Evolutionary conservation across 2,329 filamentous ascomycete species (phyloP), one percentile per base, ranked within the genome.

Genomic region (Epicoccum nigrum): DNA sequence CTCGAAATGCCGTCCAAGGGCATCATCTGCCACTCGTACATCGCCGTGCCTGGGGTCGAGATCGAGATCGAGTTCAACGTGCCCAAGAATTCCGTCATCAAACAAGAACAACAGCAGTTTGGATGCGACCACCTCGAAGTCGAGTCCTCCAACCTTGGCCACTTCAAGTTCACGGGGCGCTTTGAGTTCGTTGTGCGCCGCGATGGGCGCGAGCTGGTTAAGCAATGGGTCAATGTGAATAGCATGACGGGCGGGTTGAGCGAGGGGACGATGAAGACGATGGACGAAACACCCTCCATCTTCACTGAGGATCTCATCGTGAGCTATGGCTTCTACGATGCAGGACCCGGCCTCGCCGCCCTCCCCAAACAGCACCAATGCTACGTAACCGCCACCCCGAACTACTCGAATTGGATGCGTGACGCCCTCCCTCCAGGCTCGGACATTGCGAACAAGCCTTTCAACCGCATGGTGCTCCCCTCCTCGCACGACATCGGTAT

Each of bases 401-500:
- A 79, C 63, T 72, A 74, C 38, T 68, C 69, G 33, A 59, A 68
- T 48, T 81, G 78, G 79, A 78, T 79, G 72, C 67, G 72, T 17
- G 63, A 67, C 34, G 59, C 77, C 2, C 75, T 76, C 3, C 75
- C 79, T 0, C 66, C 64, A 2, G 72, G 70, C 1, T 76, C 74
- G 0, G 62, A 69, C 1, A 67, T 70, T 7, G 74, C 76, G 16
- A 64, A 71, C 15, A 71, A 73, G 21, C 74, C 74, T 0, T 80
- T 81, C 60, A 57, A 65, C 8, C 70, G 67, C 8, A 68, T 80
- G 45, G 77, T 81, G 1, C 70, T 81, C 1, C 76, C 79, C 0
- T 70, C 74, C 1, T 68, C 75, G 0, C 79, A 81, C 61, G 79
- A 81, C 54, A 74, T 77, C 12, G 79, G 79, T 20, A 81, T 81